Conservation (phyloP, 192 early-diverging fungal genomes). For the Coemansia sp. region DNA sequence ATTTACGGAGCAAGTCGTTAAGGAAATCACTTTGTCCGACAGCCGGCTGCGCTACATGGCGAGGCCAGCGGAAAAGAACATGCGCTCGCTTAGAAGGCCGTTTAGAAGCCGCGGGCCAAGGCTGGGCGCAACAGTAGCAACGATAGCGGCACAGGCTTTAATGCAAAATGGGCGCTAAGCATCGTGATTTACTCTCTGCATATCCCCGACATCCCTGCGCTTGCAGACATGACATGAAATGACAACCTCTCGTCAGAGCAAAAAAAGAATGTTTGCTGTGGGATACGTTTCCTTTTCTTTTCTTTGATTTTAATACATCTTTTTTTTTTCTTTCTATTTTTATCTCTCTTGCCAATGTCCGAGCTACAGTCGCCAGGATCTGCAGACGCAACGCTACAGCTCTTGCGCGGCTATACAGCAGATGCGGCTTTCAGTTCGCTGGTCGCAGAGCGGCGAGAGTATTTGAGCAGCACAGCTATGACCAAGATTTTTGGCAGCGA, state of each 20-base stretch:
- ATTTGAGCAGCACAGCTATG: background rate
- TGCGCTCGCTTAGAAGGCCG: background rate
- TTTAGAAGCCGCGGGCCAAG: background rate
- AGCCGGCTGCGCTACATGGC: conserved; percentile 2
- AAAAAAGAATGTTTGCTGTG: too few relatives aligned
- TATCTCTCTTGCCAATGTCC: background rate
- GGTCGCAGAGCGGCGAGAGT: background rate
- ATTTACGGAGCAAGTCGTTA: conserved; percentile 8
- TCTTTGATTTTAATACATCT: background rate
- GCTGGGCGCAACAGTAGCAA: background rate
- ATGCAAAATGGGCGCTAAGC: too few relatives aligned
- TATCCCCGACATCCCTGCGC: too few relatives aligned
- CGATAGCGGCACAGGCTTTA: too few relatives aligned
- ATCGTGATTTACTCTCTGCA: too few relatives aligned
- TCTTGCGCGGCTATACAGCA: background rate
- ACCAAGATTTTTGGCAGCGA: background rate
- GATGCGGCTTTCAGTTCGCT: background rate
- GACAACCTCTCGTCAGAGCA: too few relatives aligned
- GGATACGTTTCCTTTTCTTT: background rate
- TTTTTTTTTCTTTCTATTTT: background rate
- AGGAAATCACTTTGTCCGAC: conserved; percentile 7
- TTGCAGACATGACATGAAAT: too few relatives aligned
- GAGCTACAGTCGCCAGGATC: background rate
- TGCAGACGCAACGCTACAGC: background rate
- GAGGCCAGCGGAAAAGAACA: background rate